A percentile compares a stretch with the other conserved stretches of the same genome.
phyloP scores from a whole-genome alignment of 139 green algal species.

The Mesostigma viride region DNA sequence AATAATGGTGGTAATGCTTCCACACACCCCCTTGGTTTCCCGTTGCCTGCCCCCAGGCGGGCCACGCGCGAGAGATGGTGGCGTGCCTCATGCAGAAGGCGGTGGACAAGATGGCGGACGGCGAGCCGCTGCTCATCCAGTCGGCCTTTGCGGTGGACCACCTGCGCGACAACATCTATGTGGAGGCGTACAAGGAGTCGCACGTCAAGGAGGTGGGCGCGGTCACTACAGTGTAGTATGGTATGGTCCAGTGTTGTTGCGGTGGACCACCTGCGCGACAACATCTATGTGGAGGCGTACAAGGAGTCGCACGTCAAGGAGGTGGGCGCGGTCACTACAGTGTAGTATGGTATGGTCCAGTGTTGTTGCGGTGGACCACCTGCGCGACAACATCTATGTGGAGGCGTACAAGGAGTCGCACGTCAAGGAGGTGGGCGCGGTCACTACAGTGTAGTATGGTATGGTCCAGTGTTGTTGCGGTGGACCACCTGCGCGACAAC shows the following conservation, averaged over 20 bases:
- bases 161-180: slow-evolving; percentile 88
- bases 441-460: too few species aligned
- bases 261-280: slow-evolving; percentile 87
- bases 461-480: slow-evolving; percentile 57
- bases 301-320: slow-evolving; percentile 81
- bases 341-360: too few species aligned
- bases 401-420: slow-evolving; percentile 83
- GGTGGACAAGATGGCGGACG: slow-evolving; percentile 33
- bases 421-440: slow-evolving; percentile 58
- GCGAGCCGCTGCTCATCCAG: slow-evolving; percentile 71
- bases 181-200: slow-evolving; percentile 82
- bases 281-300: slow-evolving; percentile 87
- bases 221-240: too few species aligned
- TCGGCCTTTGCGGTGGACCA: slow-evolving; percentile 80
- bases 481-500: slow-evolving; percentile 89
- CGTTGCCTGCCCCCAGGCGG: slow-evolving; percentile 28
- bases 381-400: slow-evolving; percentile 92
- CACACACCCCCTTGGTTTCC: too few species aligned
- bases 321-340: too few species aligned
- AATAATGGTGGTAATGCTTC: too few species aligned
- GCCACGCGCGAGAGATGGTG: slow-evolving; percentile 64
- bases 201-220: slow-evolving; percentile 64
- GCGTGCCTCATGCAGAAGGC: slow-evolving; percentile 84
- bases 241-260: too few species aligned
- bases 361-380: slow-evolving; percentile 73